Percentiles rank a stretch among this genome's conserved stretches.
Conservation (phyloP, 495 filamentous ascomycete genomes). For the Astrothelium subdiscretum region DNA sequence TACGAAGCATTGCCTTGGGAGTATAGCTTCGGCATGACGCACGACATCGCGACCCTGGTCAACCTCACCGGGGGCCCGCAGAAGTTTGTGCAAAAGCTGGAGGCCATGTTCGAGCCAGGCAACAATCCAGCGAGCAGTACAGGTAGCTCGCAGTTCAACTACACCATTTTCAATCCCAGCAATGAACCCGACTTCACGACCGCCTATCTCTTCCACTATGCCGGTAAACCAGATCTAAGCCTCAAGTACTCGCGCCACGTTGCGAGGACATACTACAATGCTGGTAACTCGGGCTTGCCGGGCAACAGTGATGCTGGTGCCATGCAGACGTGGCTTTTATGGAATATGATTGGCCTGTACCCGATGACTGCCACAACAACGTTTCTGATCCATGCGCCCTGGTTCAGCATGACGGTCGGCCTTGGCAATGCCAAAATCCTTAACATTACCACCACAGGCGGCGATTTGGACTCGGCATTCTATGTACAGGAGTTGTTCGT, state of each 20-base stretch:
- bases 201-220: slow-evolving; percentile 63
- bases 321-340: slow-evolving; percentile 58
- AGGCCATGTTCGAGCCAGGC: slow-evolving; percentile 47
- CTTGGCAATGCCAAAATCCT: slow-evolving; percentile 43
- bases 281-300: slow-evolving; percentile 39
- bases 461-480: slow-evolving; percentile 34
- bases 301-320: slow-evolving; percentile 61
- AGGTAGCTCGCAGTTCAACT: slow-evolving; percentile 27
- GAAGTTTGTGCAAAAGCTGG: slow-evolving; percentile 49
- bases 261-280: slow-evolving; percentile 42
- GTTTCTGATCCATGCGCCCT: slow-evolving; percentile 52
- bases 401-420: slow-evolving; percentile 50
- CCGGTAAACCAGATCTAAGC: slow-evolving; percentile 45
- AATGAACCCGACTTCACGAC: slow-evolving; percentile 61
- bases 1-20: slow-evolving; percentile 60
- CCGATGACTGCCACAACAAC: slow-evolving; percentile 53
- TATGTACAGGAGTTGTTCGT: slow-evolving; percentile 45
- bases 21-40: slow-evolving; percentile 57
- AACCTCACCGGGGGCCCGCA: slow-evolving; percentile 43
- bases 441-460: slow-evolving; percentile 42
- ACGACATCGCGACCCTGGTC: slow-evolving; percentile 54
- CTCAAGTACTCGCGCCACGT: slow-evolving; percentile 44
- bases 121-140: slow-evolving; percentile 28
- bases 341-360: slow-evolving; percentile 61
- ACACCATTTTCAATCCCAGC: slow-evolving; percentile 54